phyloP scores from a whole-genome alignment of 2,329 filamentous ascomycete genomes.

The Colletotrichum cereale region DNA sequence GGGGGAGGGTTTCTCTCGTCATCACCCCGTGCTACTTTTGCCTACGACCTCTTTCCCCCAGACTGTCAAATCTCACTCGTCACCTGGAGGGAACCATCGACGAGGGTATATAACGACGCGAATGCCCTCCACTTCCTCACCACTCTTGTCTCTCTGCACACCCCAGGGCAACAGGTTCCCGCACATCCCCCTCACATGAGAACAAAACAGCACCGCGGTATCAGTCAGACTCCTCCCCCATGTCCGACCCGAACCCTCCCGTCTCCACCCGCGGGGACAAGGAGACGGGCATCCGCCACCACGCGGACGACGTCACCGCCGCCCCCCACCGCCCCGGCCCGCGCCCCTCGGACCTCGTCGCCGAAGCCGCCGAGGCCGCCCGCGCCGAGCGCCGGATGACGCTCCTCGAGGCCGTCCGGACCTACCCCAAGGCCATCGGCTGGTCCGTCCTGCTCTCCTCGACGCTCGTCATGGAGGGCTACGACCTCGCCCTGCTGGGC shows the following conservation, averaged over 20 bases:
- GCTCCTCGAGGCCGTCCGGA: slow-evolving; percentile 54
- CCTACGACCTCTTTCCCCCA: neutral
- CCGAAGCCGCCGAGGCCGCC: slow-evolving; percentile 57
- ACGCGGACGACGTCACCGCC: slow-evolving; percentile 38
- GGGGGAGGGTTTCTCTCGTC: too few relatives aligned
- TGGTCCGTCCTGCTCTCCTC: slow-evolving; percentile 61
- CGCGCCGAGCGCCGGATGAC: slow-evolving; percentile 57
- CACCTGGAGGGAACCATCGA: neutral
- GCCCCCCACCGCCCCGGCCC: neutral
- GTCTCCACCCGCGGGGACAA: slow-evolving; percentile 40
- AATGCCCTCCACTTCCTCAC: slow-evolving; percentile 31
- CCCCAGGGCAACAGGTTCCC: slow-evolving; percentile 3
- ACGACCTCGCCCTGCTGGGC: slow-evolving; percentile 63
- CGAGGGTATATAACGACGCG: slow-evolving; percentile 33
- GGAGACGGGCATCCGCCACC: slow-evolving; percentile 43
- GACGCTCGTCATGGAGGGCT: slow-evolving; percentile 64
- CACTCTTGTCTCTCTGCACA: too few relatives aligned
- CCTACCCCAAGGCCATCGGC: slow-evolving; percentile 61
- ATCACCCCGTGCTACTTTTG: slow-evolving; percentile 22
- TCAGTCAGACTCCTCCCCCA: slow-evolving; percentile 25
- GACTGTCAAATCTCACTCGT: neutral
- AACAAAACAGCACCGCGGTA: neutral
- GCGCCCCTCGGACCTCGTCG: slow-evolving; percentile 45
- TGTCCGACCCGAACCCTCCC: slow-evolving; percentile 43
- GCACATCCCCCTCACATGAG: neutral